Conservation (phyloP, 768 basidiomycete species). For the Flagelloscypha sp. region DNA sequence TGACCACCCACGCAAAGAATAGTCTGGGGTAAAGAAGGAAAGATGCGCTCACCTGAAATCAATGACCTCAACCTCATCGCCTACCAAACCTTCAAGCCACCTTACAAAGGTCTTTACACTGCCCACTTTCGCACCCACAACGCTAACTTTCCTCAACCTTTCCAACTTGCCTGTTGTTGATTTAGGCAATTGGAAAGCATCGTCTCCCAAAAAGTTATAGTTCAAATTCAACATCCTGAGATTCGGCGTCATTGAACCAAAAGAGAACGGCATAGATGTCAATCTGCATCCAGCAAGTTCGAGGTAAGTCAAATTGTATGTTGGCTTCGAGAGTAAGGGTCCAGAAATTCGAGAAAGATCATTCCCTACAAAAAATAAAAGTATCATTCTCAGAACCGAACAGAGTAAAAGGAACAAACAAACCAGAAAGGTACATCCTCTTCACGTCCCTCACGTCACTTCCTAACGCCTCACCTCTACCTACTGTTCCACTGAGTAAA, state of each 20-base stretch:
- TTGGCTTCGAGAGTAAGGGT: conserved; percentile 58
- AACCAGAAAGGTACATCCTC: conserved; percentile 90
- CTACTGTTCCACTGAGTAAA: conserved; percentile 1
- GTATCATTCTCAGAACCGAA: conserved; percentile 12
- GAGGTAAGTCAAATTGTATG: conserved; percentile 87
- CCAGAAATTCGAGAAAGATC: conserved; percentile 45
- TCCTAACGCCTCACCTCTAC: too few relatives aligned
- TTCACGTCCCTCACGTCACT: conserved; percentile 87
- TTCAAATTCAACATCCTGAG: conserved; percentile 89
- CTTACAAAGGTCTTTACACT: conserved; percentile 46
- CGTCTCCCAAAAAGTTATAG: conserved; percentile 89
- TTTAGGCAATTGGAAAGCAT: too few relatives aligned
- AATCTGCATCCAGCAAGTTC: conserved; percentile 87
- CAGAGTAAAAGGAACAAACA: conserved; percentile 22
- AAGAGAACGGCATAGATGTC: conserved; percentile 57
- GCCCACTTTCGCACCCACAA: conserved; percentile 59
- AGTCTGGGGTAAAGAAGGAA: too few relatives aligned
- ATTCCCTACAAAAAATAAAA: conserved; percentile 48
- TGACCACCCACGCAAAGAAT: too few relatives aligned
- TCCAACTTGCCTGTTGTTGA: conserved; percentile 52
- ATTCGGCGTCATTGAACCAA: conserved; percentile 69
- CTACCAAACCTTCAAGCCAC: conserved; percentile 5
- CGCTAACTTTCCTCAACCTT: conserved; percentile 77
- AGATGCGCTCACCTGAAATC: too few relatives aligned
- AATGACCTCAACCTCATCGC: conserved; percentile 9